phyloP scores from a whole-genome alignment of 2,329 filamentous ascomycete genomes.

The Huntiella bhutanensis region DNA sequence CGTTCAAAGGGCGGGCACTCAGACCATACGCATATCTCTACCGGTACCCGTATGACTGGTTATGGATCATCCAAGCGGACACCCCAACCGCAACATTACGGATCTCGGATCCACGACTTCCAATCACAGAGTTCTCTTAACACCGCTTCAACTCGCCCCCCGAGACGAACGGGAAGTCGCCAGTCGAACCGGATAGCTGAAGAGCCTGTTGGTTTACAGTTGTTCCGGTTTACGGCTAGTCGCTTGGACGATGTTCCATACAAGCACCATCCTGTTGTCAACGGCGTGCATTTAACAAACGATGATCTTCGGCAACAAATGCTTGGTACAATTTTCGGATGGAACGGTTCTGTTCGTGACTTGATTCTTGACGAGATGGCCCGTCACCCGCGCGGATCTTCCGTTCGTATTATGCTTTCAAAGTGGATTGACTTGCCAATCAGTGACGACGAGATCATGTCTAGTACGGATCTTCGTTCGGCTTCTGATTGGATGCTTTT shows the following conservation, averaged over 20 bases:
- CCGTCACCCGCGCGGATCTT: conserved; percentile 52
- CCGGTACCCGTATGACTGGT: background rate
- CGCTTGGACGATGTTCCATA: conserved; percentile 71
- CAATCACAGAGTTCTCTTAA: conserved; percentile 8
- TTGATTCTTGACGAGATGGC: conserved; percentile 71
- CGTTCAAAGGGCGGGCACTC: conserved; percentile 20
- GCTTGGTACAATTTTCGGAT: conserved; percentile 86
- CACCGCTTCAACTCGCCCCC: conserved; percentile 25
- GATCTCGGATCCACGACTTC: background rate
- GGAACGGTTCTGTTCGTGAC: conserved; percentile 67
- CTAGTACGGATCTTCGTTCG: conserved; percentile 70
- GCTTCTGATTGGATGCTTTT: conserved; percentile 95
- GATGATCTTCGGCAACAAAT: conserved; percentile 78
- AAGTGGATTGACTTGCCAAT: conserved; percentile 78
- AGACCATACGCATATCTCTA: conserved; percentile 39
- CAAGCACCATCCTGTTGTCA: conserved; percentile 41
- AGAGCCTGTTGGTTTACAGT: too few relatives aligned
- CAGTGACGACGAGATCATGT: conserved; percentile 60
- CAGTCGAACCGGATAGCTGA: background rate
- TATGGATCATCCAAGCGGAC: background rate
- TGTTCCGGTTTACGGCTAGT: conserved; percentile 62
- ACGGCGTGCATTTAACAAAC: conserved; percentile 44
- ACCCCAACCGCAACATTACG: conserved; percentile 35
- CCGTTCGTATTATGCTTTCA: conserved; percentile 61
- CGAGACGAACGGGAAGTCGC: conserved; percentile 23